A percentile compares a stretch with the other conserved stretches of the same genome.
These are phyloP conservation scores for Neofusicoccum ribis DNA, from an alignment of 2,329 filamentous ascomycete genomes.

Conservation along the genomic window DNA sequence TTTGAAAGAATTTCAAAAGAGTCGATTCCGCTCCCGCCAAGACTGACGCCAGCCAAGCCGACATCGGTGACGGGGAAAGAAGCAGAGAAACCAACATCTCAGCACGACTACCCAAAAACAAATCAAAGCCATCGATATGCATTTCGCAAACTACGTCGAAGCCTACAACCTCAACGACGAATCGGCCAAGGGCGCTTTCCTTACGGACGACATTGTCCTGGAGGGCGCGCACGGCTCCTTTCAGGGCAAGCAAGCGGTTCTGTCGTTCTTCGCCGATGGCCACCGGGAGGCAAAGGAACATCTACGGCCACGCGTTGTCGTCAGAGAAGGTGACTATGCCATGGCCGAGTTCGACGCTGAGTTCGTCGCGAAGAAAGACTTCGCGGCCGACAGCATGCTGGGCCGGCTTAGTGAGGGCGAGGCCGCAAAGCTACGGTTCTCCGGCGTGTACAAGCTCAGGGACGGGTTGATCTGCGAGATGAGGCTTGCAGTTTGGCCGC, in stretches of 20 bases:
- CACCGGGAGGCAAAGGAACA: not conserved
- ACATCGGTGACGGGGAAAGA: not conserved
- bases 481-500: not conserved
- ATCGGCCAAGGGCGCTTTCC: not conserved
- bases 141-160: not conserved
- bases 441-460: not conserved
- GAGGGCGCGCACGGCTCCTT: not conserved
- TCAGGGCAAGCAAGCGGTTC: not conserved
- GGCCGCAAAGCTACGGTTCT: not conserved
- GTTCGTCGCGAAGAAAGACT: not conserved
- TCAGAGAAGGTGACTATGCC: not conserved
- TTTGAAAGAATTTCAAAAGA: not conserved
- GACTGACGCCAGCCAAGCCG: not conserved
- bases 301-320: not conserved
- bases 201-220: not conserved
- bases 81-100: not conserved
- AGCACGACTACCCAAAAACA: not conserved
- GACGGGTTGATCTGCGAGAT: not conserved
- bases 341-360: slow-evolving; percentile 1
- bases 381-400: not conserved
- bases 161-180: not conserved
- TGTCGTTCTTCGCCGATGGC: not conserved
- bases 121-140: not conserved
- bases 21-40: not conserved
- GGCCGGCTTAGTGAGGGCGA: not conserved